These are phyloP conservation scores for Cladorrhinum sp. DNA, from an alignment of 2,329 filamentous ascomycete genomes.

Conservation along the genomic window DNA sequence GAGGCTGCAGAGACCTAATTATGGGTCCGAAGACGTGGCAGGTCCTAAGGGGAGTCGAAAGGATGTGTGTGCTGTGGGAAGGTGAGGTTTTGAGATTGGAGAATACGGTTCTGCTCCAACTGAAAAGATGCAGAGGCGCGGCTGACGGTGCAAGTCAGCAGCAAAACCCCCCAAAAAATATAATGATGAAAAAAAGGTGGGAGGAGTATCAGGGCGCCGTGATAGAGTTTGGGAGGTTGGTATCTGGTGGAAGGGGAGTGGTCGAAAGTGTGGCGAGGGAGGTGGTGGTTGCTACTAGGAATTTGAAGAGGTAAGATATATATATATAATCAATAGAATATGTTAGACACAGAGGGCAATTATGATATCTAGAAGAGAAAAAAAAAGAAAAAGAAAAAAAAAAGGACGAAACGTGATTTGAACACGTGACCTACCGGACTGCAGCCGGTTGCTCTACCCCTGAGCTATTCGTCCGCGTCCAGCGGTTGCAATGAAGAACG, in stretches of 20 bases:
- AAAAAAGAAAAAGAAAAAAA: background rate
- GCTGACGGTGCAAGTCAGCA: too few relatives aligned
- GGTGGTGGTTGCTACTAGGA: too few relatives aligned
- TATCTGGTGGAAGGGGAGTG: background rate
- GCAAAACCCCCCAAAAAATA: too few relatives aligned
- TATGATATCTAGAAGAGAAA: too few relatives aligned
- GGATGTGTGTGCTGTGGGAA: background rate
- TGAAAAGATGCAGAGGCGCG: too few relatives aligned
- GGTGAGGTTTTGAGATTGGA: background rate
- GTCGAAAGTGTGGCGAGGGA: too few relatives aligned
- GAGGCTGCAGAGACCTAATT: background rate
- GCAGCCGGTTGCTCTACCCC: conserved; percentile 12
- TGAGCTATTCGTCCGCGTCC: conserved; percentile 12
- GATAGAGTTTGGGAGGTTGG: background rate
- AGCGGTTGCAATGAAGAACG: too few relatives aligned
- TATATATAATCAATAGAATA: too few relatives aligned
- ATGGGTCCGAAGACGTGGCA: too few relatives aligned
- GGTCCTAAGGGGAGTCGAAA: background rate
- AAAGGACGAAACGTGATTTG: conserved; percentile 11
- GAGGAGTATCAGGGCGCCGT: background rate
- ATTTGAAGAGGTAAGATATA: background rate
- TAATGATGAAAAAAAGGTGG: background rate
- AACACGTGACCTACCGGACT: conserved; percentile 12
- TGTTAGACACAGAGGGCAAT: too few relatives aligned
- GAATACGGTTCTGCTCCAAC: background rate